These are phyloP conservation scores for Rhodotorula sp. DNA, from an alignment of 1,284 basidiomycete genomes.

Conservation along the genomic window DNA sequence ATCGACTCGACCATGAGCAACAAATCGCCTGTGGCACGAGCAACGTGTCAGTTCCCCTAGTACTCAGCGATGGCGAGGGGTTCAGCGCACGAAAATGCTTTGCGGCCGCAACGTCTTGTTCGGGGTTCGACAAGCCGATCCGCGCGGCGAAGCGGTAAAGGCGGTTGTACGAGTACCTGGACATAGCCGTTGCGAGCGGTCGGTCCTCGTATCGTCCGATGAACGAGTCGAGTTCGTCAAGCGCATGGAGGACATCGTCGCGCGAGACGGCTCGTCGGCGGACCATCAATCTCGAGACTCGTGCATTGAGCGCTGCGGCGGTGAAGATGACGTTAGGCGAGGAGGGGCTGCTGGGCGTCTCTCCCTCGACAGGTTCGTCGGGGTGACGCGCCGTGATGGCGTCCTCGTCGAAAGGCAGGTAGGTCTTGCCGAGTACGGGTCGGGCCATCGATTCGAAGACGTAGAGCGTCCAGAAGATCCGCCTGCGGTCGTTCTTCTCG, in stretches of 20 bases:
- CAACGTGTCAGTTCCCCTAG: background rate
- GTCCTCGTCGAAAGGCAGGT: conserved; percentile 12
- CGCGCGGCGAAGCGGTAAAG: conserved; percentile 9
- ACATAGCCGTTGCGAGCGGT: background rate
- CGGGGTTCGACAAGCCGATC: background rate
- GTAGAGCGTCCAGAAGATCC: conserved; percentile 25
- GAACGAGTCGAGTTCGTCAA: conserved; percentile 15
- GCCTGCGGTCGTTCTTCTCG: conserved; percentile 19
- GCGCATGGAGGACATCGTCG: background rate
- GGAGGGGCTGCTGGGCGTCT: background rate
- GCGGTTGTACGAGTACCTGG: conserved; percentile 2
- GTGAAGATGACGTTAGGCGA: background rate
- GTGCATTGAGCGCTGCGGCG: conserved; percentile 7
- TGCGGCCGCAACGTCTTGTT: background rate
- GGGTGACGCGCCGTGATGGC: conserved; percentile 1
- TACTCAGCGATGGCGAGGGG: background rate
- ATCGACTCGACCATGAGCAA: background rate
- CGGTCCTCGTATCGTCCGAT: background rate
- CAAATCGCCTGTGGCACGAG: background rate
- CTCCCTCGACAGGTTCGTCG: background rate
- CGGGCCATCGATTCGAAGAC: conserved; percentile 5
- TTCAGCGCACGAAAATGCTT: conserved; percentile 9
- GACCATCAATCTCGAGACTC: background rate
- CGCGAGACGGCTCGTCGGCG: background rate
- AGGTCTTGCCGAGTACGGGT: background rate